Evolutionary conservation across 352 stramenopile genomes (phyloP).

Genomic region (Phytophthora aleatoria): DNA sequence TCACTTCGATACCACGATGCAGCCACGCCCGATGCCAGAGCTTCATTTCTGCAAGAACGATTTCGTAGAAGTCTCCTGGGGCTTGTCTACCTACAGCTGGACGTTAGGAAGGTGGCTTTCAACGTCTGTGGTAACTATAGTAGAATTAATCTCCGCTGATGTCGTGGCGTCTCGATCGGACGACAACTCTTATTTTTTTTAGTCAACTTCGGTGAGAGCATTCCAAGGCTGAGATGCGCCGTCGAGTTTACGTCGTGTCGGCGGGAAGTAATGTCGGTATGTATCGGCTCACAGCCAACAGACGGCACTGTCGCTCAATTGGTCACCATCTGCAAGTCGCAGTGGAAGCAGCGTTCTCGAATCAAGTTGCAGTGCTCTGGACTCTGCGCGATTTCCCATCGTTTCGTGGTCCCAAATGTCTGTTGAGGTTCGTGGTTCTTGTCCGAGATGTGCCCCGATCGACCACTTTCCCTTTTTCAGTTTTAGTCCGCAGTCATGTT

Average conservation of each 20-base stretch:
- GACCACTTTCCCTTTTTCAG: conserved; percentile 9
- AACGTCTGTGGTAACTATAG: neutral
- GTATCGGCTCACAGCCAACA: conserved; percentile 13
- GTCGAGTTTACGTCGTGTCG: conserved; percentile 1
- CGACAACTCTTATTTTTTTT: conserved; percentile 1
- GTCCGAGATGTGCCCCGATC: neutral
- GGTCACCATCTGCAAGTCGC: conserved; percentile 1
- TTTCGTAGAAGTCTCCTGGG: neutral
- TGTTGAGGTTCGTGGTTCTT: conserved; percentile 4
- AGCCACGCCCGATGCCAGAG: too few species aligned
- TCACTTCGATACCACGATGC: neutral
- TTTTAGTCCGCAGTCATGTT: conserved; percentile 15
- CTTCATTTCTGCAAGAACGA: too few species aligned
- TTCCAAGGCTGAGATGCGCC: conserved; percentile 7
- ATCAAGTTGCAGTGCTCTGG: neutral
- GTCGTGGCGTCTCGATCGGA: neutral
- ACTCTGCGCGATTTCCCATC: conserved; percentile 24
- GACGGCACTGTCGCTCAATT: neutral
- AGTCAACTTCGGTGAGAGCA: neutral
- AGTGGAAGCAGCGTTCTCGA: neutral
- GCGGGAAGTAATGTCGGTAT: conserved; percentile 3
- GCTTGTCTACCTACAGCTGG: neutral
- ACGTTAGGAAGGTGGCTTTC: neutral
- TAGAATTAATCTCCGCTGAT: neutral
- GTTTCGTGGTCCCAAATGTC: conserved; percentile 25